Base-by-base conservation (phyloP, 768 basidiomycete genomes). In the Hericium coralloides region DNA sequence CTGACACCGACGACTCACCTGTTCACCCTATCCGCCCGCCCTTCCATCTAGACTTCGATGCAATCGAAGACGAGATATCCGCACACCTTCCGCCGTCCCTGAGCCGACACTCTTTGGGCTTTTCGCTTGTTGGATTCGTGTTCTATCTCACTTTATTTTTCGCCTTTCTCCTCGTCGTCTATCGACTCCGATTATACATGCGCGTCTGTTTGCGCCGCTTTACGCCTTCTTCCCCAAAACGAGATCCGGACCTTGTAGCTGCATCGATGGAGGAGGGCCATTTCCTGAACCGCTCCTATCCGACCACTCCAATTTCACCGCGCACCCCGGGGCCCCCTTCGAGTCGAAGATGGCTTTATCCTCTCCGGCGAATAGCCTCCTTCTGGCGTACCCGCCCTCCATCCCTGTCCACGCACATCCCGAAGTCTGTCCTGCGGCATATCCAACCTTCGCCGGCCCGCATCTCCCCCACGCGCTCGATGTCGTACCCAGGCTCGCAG, bases 1-100 rank as follows among this genome's bases (percentile, higher is more conserved):
- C 83, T 22, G 71, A 80, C 55, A 70, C 75, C 43, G 71, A 72
- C 48, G 64, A 75, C 41, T 79, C 79, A 2, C 83, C 81, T 37
- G 76, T 87, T 56, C 73, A 79, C 58, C 84, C 82, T 12, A 85
- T 86, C 55, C 80, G 82, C 5, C 85, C 85, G 0, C 77, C 80
- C 1, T 82, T 85, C 61, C 60, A 55, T 38, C 67, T 82, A 50
- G 78, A 79, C 56, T 66, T 89, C 18, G 78, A 79, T 49, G 77
- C 73, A 12, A 72, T 89, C 47, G 87, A 89, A 65, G 79, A 86
- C 64, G 74, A 69, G 39, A 71, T 91, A 43, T 78, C 81, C 23
- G 78, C 82, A n/a, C 85, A 85, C 64, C 71, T 92, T 20, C 87
- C 87, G 10, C 64, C 78, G 12, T 80, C 78, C 10, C 71, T 92